Conservation (phyloP, 306 rosid genomes). For the Gillenia trifoliata region DNA sequence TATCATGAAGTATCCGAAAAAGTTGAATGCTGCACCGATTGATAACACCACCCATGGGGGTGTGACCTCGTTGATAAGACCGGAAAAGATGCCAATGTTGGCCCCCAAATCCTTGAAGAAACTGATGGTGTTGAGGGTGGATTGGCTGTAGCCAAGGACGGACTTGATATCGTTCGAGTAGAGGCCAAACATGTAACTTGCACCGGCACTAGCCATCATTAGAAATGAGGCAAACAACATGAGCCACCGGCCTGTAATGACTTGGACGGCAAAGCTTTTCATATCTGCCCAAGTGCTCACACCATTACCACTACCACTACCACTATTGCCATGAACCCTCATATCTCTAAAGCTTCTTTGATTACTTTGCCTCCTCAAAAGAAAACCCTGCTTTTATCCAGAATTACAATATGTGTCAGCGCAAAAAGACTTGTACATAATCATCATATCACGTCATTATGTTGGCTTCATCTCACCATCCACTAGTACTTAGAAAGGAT, state of each 20-base stretch:
- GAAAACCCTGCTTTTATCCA: neutral
- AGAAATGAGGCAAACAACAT: conserved; percentile 37
- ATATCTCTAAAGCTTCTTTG: neutral
- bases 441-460: neutral
- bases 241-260: conserved; percentile 36
- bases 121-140: conserved; percentile 37
- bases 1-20: conserved; percentile 77
- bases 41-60: conserved; percentile 34
- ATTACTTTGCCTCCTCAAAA: too few relatives aligned
- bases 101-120: conserved; percentile 38
- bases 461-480: neutral
- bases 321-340: neutral
- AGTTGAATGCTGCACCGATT: conserved; percentile 51
- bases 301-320: too few relatives aligned
- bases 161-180: conserved; percentile 37
- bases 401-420: too few relatives aligned
- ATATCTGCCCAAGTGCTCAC: neutral
- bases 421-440: neutral
- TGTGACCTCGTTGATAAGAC: conserved; percentile 35
- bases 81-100: conserved; percentile 32
- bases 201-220: conserved; percentile 38
- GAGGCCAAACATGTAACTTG: conserved; percentile 40
- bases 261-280: conserved; percentile 13
- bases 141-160: conserved; percentile 38
- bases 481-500: neutral